phyloP scores from a whole-genome alignment of 139 green algal genomes.

The Ulvella scutata region DNA sequence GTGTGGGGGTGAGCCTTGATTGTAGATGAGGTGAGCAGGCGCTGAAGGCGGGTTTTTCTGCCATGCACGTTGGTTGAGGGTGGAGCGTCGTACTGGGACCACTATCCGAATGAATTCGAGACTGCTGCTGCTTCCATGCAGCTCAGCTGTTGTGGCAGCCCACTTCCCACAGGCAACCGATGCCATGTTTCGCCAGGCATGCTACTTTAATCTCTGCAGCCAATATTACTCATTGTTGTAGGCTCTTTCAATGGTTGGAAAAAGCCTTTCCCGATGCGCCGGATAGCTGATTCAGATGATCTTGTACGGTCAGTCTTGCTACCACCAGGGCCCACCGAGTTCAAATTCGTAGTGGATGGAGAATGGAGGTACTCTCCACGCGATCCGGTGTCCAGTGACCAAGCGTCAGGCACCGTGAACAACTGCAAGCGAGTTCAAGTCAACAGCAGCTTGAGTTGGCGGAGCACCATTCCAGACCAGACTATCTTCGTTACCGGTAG shows the following conservation, averaged over 20 bases:
- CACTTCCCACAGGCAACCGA: too few relatives aligned
- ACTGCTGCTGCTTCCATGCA: too few relatives aligned
- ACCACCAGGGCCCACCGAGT: conserved; percentile 15
- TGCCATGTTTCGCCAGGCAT: too few relatives aligned
- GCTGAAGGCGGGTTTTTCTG: too few relatives aligned
- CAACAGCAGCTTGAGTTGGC: conserved; percentile 25
- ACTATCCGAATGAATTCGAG: too few relatives aligned
- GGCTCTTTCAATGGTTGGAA: conserved; percentile 1
- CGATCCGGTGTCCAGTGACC: conserved; percentile 16
- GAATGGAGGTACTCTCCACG: conserved; percentile 25
- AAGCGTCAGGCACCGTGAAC: conserved; percentile 24
- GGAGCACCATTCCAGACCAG: background rate
- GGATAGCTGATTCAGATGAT: background rate
- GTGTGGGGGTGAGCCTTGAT: too few relatives aligned
- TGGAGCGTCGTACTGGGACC: too few relatives aligned
- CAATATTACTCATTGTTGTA: too few relatives aligned
- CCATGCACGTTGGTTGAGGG: too few relatives aligned
- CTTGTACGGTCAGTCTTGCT: background rate
- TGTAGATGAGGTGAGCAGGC: too few relatives aligned
- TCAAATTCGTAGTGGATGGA: conserved; percentile 45
- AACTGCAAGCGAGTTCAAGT: conserved; percentile 27
- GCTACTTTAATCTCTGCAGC: too few relatives aligned
- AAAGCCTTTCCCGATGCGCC: background rate
- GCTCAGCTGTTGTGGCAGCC: too few relatives aligned
- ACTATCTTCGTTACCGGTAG: conserved; percentile 29